These are phyloP conservation scores for Chionographis japonica DNA, from an alignment of 106 monocot species.

Conservation along the genomic window DNA sequence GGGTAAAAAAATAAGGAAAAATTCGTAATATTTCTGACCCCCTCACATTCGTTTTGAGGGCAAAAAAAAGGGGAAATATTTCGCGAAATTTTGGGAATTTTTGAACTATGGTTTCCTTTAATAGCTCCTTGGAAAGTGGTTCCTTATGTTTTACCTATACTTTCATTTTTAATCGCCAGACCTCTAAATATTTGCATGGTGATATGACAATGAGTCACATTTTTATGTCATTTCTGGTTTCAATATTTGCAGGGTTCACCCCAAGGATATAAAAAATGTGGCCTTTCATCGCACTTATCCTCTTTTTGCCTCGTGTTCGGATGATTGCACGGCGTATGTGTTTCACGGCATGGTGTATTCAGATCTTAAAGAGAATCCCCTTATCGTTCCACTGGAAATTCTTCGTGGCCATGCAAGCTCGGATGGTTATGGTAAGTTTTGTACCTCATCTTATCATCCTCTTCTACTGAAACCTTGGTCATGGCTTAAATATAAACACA, in stretches of 20 bases:
- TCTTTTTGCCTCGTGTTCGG: constrained; percentile 88
- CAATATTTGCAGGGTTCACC: constrained; percentile 47
- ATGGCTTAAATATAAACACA: too few species aligned
- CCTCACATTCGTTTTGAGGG: too few species aligned
- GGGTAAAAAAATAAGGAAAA: too few species aligned
- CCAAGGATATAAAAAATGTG: constrained; percentile 90
- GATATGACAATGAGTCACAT: neutral
- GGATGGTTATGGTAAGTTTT: constrained; percentile 51
- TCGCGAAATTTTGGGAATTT: too few species aligned
- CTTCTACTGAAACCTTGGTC: too few species aligned
- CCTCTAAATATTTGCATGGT: neutral
- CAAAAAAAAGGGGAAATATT: too few species aligned
- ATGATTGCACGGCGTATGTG: constrained; percentile 82
- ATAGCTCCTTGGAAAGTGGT: too few species aligned
- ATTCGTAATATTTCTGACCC: too few species aligned
- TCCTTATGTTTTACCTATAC: too few species aligned
- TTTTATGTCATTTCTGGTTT: neutral
- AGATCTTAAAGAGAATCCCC: constrained; percentile 94
- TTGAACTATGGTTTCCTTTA: too few species aligned
- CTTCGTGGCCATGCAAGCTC: constrained; percentile 64
- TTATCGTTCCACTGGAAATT: constrained; percentile 96
- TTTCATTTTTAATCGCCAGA: neutral
- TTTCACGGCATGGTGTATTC: constrained; percentile 97
- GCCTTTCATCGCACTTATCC: constrained; percentile 87
- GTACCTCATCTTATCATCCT: too few species aligned